Percentiles rank a stretch among this genome's conserved stretches.
Evolutionary conservation across 345 rosid species (phyloP).

Genomic region (Streptanthus diversifolius): DNA sequence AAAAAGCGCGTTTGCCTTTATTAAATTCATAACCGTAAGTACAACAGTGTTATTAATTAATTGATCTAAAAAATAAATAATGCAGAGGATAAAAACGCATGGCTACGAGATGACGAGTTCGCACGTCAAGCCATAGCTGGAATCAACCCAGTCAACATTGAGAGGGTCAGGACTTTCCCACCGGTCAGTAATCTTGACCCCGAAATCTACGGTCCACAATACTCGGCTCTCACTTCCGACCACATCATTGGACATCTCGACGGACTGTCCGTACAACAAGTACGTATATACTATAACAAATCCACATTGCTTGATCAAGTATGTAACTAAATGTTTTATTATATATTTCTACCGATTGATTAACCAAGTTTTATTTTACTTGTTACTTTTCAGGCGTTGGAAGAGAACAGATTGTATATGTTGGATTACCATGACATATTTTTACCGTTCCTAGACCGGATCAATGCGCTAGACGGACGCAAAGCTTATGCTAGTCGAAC

Average conservation of each 20-base stretch:
- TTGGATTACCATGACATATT: conserved; percentile 77
- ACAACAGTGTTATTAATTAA: background rate
- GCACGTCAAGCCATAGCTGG: conserved; percentile 91
- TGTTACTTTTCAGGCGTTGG: conserved; percentile 66
- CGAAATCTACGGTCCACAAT: conserved; percentile 61
- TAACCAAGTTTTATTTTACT: background rate
- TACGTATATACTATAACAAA: conserved; percentile 21
- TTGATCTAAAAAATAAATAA: background rate
- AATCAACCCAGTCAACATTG: conserved; percentile 76
- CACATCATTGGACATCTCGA: conserved; percentile 64
- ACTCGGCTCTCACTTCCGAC: conserved; percentile 72
- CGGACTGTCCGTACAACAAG: conserved; percentile 86
- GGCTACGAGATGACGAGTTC: conserved; percentile 96
- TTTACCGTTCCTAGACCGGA: conserved; percentile 79
- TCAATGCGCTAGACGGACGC: conserved; percentile 79
- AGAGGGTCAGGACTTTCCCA: conserved; percentile 60
- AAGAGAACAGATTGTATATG: conserved; percentile 64
- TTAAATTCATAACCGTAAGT: background rate
- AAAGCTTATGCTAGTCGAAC: conserved; percentile 91
- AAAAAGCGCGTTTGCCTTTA: conserved; percentile 18
- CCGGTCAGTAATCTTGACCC: conserved; percentile 90
- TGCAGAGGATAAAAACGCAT: conserved; percentile 93
- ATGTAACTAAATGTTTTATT: background rate
- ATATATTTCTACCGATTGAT: too few relatives aligned
- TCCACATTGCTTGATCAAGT: background rate